Conservation (phyloP, 1,284 basidiomycete species). For the Tilletia setariae region DNA sequence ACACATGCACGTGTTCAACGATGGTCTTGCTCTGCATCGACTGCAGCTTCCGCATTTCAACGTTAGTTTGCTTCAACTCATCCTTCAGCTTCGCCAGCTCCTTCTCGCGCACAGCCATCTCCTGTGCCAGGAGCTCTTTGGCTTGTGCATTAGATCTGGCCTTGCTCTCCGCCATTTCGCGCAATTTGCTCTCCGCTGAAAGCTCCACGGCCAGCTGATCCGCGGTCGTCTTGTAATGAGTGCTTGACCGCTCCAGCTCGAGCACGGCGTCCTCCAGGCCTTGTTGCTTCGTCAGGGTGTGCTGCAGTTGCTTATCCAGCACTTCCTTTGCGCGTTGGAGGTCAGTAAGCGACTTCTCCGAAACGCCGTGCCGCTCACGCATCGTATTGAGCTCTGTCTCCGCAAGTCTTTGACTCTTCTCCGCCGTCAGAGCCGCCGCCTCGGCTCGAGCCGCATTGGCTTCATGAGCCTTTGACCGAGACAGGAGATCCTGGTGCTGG, state of each 20-base stretch:
- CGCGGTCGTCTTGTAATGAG: slow-evolving; percentile 36
- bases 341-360: slow-evolving; percentile 53
- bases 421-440: slow-evolving; percentile 63
- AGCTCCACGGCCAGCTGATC: slow-evolving; percentile 43
- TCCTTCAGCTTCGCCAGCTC: slow-evolving; percentile 76
- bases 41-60: slow-evolving; percentile 57
- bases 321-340: slow-evolving; percentile 28
- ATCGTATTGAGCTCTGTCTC: slow-evolving; percentile 80
- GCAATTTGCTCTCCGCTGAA: slow-evolving; percentile 41
- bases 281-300: slow-evolving; percentile 29
- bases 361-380: slow-evolving; percentile 67
- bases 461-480: slow-evolving; percentile 12
- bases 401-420: slow-evolving; percentile 68
- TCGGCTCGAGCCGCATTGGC: slow-evolving; percentile 59
- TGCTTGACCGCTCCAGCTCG: slow-evolving; percentile 37
- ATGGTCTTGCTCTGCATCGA: slow-evolving; percentile 93
- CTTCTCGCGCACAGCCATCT: slow-evolving; percentile 69
- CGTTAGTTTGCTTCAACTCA: slow-evolving; percentile 63
- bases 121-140: slow-evolving; percentile 64
- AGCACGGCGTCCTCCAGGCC: slow-evolving; percentile 45
- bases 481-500: slow-evolving; percentile 18
- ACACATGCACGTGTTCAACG: slow-evolving; percentile 95
- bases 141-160: slow-evolving; percentile 64
- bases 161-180: slow-evolving; percentile 48
- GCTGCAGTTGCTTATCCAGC: slow-evolving; percentile 71